Evolutionary conservation across 2,329 filamentous ascomycete genomes (phyloP), one percentile per base, ranked within the genome.

Genomic region (Colletotrichum nymphaeae): DNA sequence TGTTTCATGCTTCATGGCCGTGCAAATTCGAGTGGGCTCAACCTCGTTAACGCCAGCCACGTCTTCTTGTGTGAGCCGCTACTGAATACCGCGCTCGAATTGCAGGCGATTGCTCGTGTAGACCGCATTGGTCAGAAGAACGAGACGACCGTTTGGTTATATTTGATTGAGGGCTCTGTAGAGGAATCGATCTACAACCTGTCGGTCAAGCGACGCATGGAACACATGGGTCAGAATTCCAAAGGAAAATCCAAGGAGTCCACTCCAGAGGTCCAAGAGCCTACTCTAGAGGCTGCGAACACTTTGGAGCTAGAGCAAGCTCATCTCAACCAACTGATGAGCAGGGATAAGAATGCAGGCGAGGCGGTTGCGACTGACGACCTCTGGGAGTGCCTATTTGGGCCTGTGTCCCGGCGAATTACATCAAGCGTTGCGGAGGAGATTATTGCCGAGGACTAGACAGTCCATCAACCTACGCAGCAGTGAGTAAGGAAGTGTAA

Each of bases 21-120:
- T 76, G 93, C 94, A 0, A 94, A 98, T 80, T 93, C 94, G 0
- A 95, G 94, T 1, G 97, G 97, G 0, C 87, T 99, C 35, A 98
- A 97, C 74, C 89, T 99, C 0, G 93, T 98, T 76, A 96, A 97
- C 78, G 97, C 96, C 5, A 98, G 92, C 60, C 95, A 98, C 79
- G 95, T 98, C 1, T 97, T 98, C 79, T 88, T 99, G 5, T 98
- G 95, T 81, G 97, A 99, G 80, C 97, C 97, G 2, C 86, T 98
- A 4, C 91, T 98, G 77, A 98, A 98, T 79, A 96, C 96, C 0
- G 95, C 95, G 0, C 91, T 99, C 19, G 97, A 98, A 82, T 88
- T 98, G 11, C 97, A 99, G 82, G 96, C 95, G 16, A 97, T 98
- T 78, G 95, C 96, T 1, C 93, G 97, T 69, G 95, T 99, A 1